Conservation (phyloP, 371 early-diverging fungal species). For the Mycotypha africana region DNA sequence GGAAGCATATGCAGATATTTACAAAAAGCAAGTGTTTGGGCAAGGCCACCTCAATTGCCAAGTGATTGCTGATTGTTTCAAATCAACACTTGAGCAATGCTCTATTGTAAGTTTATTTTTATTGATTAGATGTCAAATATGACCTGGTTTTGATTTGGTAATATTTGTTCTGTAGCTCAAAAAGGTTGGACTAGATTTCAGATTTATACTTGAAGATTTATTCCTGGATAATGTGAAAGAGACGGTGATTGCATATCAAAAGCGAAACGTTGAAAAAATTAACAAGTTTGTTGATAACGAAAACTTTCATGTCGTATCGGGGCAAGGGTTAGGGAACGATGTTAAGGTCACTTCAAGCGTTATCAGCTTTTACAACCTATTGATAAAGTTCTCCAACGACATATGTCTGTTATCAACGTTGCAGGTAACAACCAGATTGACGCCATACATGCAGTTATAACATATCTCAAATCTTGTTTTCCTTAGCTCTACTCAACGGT, state of each 20-base stretch:
- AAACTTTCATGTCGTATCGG: constrained; percentile 50
- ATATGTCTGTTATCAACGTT: constrained; percentile 63
- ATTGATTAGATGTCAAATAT: too few species aligned
- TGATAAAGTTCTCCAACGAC: constrained; percentile 79
- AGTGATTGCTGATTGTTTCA: constrained; percentile 81
- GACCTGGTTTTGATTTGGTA: not conserved
- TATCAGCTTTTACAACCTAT: constrained; percentile 58
- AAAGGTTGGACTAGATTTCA: constrained; percentile 77
- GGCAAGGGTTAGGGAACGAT: constrained; percentile 49
- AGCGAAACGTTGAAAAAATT: constrained; percentile 42
- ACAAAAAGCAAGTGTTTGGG: constrained; percentile 85
- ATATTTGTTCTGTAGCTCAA: constrained; percentile 39
- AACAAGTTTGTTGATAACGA: constrained; percentile 59
- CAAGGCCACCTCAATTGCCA: constrained; percentile 68
- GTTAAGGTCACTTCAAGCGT: constrained; percentile 52
- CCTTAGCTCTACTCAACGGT: constrained; percentile 36
- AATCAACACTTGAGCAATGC: constrained; percentile 70
- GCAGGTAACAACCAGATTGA: too few species aligned
- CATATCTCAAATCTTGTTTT: too few species aligned
- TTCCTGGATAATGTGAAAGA: constrained; percentile 67
- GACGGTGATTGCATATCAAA: constrained; percentile 62
- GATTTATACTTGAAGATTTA: constrained; percentile 78
- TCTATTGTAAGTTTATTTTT: constrained; percentile 46
- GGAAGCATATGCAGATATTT: constrained; percentile 77
- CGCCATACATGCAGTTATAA: too few species aligned